phyloP scores from a whole-genome alignment of 1,284 basidiomycete species.

The Neonothopanus nambi region DNA sequence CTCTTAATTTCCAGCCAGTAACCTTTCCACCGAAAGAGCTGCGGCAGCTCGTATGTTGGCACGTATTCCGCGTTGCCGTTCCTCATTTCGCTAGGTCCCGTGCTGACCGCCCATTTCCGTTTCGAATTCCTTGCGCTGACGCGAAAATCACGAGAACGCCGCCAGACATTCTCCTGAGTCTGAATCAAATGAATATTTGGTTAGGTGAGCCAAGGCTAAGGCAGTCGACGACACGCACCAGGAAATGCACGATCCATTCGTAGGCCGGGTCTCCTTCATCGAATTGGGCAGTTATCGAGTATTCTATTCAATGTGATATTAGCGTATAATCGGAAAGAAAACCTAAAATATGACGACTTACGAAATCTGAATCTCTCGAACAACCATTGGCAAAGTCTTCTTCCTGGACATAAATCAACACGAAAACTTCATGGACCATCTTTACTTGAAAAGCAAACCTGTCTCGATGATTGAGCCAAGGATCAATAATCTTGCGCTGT shows the following conservation, averaged over 20 bases:
- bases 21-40: slow-evolving; percentile 50
- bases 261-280: slow-evolving; percentile 48
- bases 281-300: slow-evolving; percentile 47
- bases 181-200: slow-evolving; percentile 19
- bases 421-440: background rate
- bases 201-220: no score
- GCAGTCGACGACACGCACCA: slow-evolving; percentile 32
- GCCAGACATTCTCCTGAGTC: slow-evolving; percentile 52
- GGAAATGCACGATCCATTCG: slow-evolving; percentile 48
- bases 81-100: slow-evolving; percentile 14
- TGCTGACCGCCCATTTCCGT: slow-evolving; percentile 43
- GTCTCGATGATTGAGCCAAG: slow-evolving; percentile 46
- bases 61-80: slow-evolving; percentile 42
- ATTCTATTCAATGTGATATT: slow-evolving; percentile 31
- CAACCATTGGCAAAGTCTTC: slow-evolving; percentile 45
- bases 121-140: slow-evolving; percentile 44
- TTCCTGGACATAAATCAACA: slow-evolving; percentile 22
- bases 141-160: slow-evolving; percentile 44
- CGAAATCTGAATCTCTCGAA: slow-evolving; percentile 43
- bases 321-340: background rate
- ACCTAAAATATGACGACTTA: slow-evolving; percentile 28
- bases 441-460: background rate
- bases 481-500: slow-evolving; percentile 38
- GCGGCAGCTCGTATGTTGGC: slow-evolving; percentile 44
- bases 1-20: slow-evolving; percentile 46